phyloP scores from a whole-genome alignment of 2,329 filamentous ascomycete genomes.

The Exophiala viscosa region DNA sequence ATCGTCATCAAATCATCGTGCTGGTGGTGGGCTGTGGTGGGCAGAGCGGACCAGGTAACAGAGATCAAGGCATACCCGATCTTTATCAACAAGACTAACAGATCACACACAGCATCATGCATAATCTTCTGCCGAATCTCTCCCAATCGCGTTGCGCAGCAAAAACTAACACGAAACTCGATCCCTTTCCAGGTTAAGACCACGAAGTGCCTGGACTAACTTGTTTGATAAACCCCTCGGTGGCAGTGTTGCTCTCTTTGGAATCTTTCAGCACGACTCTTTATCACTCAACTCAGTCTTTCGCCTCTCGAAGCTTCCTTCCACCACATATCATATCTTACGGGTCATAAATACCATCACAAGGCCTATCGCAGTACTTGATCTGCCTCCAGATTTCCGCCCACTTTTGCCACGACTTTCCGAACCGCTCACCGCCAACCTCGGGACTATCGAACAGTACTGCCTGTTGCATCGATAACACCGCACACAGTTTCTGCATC shows the following conservation, averaged over 20 bases:
- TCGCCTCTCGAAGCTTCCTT: not conserved
- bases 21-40: not conserved
- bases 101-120: not conserved
- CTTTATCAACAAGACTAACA: not conserved
- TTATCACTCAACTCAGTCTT: not conserved
- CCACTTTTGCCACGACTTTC: not conserved
- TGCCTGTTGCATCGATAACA: not conserved
- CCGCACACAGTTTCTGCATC: not conserved
- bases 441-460: not conserved
- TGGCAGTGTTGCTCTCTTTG: too few species aligned
- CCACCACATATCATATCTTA: not conserved
- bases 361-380: not conserved
- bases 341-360: not conserved
- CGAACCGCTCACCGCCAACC: not conserved
- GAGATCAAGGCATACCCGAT: constrained; percentile 1
- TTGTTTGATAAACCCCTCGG: too few species aligned
- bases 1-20: constrained; percentile 10
- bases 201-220: too few species aligned
- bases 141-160: too few species aligned
- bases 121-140: not conserved
- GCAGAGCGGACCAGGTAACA: constrained; percentile 20
- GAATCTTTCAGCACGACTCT: not conserved
- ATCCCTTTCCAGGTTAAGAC: too few species aligned
- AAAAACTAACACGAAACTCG: too few species aligned
- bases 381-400: not conserved